phyloP scores from a whole-genome alignment of 1,139 yeast species.

The Geotrichum citri-aurantii region DNA sequence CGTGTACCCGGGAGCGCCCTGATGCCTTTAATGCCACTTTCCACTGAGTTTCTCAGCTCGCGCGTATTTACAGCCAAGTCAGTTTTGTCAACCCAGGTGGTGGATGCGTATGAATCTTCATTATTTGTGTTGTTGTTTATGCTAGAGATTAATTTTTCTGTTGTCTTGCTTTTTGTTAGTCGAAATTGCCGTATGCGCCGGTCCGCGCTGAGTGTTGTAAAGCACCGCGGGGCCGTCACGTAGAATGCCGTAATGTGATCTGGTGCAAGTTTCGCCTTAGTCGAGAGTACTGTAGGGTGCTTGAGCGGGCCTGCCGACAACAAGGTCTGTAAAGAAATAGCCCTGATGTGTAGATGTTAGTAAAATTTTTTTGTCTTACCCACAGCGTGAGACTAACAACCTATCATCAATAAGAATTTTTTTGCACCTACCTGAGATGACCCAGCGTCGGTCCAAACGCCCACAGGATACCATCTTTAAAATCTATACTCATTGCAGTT shows the following conservation, averaged over 20 bases:
- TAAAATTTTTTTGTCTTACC: too few relatives aligned
- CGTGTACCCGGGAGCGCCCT: neutral
- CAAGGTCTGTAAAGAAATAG: constrained; percentile 4
- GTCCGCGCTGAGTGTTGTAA: constrained; percentile 6
- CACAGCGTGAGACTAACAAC: neutral
- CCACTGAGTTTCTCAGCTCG: constrained; percentile 5
- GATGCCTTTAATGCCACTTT: constrained; percentile 13
- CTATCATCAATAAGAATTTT: too few relatives aligned
- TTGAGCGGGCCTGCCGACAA: neutral
- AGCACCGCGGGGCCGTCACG: neutral
- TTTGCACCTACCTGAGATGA: constrained; percentile 11
- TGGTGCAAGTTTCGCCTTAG: constrained; percentile 1
- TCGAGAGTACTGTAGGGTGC: neutral
- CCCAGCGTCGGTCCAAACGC: constrained; percentile 22
- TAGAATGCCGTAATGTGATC: constrained; percentile 8
- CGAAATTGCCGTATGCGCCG: constrained; percentile 7
- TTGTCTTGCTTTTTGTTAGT: neutral
- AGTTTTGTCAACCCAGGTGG: neutral
- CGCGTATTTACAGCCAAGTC: neutral
- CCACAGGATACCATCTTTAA: constrained; percentile 20
- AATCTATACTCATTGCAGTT: constrained; percentile 27
- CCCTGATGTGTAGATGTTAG: constrained; percentile 3
- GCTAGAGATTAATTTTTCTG: neutral
- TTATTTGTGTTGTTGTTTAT: neutral
- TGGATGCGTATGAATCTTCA: neutral